Evolutionary conservation across 192 early-diverging fungal species (phyloP), one percentile per base, ranked within the genome.

Genomic region (Coemansia sp.): DNA sequence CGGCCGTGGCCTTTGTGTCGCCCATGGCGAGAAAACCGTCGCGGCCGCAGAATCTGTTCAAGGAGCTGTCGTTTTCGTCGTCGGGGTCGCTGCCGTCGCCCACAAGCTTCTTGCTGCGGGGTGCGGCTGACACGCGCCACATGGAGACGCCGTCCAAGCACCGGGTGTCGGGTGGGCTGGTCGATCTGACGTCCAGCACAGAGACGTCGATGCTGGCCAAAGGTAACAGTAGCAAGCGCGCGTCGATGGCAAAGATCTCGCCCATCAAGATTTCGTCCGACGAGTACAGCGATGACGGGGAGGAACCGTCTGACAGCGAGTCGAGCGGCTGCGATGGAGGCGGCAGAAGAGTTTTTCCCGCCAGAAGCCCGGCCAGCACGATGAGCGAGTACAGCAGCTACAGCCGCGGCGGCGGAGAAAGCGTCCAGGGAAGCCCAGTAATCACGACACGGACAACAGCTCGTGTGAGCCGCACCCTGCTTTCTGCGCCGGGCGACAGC

Each of bases 211-310:
- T 61, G 7, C 40, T 48, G 16, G 45, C 18, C 10, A 31, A 5
- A 14, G n/a, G n/a, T n/a, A n/a, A n/a, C n/a, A 51, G 60, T 4
- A 58, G 58, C 30, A 29, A 56, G 12, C 42, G 48, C 32, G 66
- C 49, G 51, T 34, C 72, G 38, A 63, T 30, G 55, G 14, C 64
- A 7, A 56, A 64, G 14, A 56, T 79, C 18, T 52, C 50, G 50
- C 50, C 25, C 50, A 69, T 69, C 61, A 70, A 69, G 17, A 69
- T 70, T 14, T 73, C 73, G 7, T 64, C 67, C 10, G 67, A 63
- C 20, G 75, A 72, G 33, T 48, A 42, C 17, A 68, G 69, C 38
- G 66, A 69, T 49, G 67, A 77, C n/a, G 42, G 50, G 4, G 70
- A 66, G 20, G 7, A 65, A 22, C 7, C 56, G 4, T n/a, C n/a